phyloP scores from a whole-genome alignment of 352 stramenopile species.

The Thalassiosira livingstoniorum region DNA sequence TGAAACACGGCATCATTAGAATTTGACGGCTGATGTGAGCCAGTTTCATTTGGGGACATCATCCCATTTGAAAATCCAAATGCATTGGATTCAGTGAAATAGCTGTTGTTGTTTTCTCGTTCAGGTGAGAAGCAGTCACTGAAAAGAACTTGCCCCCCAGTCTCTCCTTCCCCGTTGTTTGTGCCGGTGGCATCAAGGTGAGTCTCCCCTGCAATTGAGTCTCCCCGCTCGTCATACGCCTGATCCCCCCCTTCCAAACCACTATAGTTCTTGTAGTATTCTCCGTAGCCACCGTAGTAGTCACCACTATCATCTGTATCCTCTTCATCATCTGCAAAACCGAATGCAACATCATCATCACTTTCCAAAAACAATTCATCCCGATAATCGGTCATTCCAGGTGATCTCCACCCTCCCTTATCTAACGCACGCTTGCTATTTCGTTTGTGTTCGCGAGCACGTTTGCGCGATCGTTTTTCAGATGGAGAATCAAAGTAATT shows the following conservation, averaged over 20 bases:
- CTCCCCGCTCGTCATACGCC: constrained; percentile 6
- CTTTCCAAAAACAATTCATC: constrained; percentile 65
- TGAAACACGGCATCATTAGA: no score
- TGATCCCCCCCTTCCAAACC: neutral
- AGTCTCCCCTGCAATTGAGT: no score
- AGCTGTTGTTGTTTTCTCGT: no score
- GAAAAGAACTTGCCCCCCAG: no score
- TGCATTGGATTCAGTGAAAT: no score
- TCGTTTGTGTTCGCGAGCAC: neutral
- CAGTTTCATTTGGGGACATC: no score
- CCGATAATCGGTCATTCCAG: constrained; percentile 60
- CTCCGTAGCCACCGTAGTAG: constrained; percentile 3
- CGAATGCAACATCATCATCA: constrained; percentile 62
- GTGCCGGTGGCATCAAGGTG: no score
- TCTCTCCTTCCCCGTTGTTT: no score
- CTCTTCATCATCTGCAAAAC: constrained; percentile 27
- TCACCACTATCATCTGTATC: constrained; percentile 11
- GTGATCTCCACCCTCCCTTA: constrained; percentile 52
- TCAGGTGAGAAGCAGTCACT: no score
- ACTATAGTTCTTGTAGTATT: constrained; percentile 20
- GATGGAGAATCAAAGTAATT: neutral
- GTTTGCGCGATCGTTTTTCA: neutral
- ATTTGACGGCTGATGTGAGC: no score
- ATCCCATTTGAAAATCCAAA: no score
- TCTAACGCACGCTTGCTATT: constrained; percentile 36